Base-by-base conservation (phyloP, 345 rosid genomes). In the Pistacia atlantica region DNA sequence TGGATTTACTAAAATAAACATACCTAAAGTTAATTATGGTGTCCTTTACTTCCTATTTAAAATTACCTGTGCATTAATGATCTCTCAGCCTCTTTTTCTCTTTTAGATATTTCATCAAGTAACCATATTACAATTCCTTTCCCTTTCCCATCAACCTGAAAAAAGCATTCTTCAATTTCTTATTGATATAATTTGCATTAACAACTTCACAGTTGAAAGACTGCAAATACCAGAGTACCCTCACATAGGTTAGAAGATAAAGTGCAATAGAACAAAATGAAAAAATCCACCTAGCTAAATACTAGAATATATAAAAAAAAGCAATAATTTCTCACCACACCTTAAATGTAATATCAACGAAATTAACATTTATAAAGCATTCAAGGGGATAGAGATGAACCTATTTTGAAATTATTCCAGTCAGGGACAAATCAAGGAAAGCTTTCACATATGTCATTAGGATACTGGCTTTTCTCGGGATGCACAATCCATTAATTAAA, bases 41-140 rank as follows among this genome's bases (percentile, higher is more conserved):
- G 54, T 58, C 28, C 37, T 70, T 33, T 25, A 52, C 48, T 66
- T 70, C 28, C 64, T 63, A 60, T 60, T 22, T 61, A 62, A 68
- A 71, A 38, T 73, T 28, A 87, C 90, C 91, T 83, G 81, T 88
- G 91, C 93, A 90, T 90, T 75, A 88, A 79, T 66, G 93, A 90
- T 59, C 91, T 88, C 82, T 90, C 89, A 74, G 93, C 91, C 76
- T 85, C 93, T 61, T 82, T 90, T 83, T 90, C 93, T 75, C 85
- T 80, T 48, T 10, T 84, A 69, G 86, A 80, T 77, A 90, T 90
- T 81, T 90, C 91, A 70, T 90, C 90, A 28, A 90, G 91, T 55
- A 90, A 66, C 93, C 93, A 90, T 80, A 88, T 88, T 72, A 86
- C 82, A 42, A 86, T 72, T 70, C 78, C 84, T 65, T 82, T 86